Conservation (phyloP, 2,329 filamentous ascomycete genomes). For the Paecilomyces dactylethromorphus region DNA sequence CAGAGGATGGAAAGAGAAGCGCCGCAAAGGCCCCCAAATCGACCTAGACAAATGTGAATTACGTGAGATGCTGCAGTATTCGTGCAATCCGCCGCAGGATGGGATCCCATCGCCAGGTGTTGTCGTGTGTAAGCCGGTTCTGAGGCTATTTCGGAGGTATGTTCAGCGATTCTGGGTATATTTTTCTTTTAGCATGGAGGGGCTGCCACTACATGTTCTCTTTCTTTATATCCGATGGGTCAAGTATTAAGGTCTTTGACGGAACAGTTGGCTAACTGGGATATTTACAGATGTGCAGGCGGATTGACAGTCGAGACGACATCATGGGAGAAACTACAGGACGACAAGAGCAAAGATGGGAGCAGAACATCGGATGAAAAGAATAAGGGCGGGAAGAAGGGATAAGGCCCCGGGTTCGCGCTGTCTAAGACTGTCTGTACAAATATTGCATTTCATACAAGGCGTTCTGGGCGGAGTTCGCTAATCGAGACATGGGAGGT, state of each 20-base stretch:
- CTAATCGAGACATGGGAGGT: neutral
- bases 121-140: slow-evolving; percentile 50
- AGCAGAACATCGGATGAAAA: slow-evolving; percentile 19
- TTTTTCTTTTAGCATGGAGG: neutral
- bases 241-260: neutral
- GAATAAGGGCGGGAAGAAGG: slow-evolving; percentile 7
- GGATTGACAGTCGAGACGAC: slow-evolving; percentile 58
- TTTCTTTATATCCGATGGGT: no score
- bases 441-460: neutral
- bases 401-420: neutral
- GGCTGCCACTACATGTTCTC: no score
- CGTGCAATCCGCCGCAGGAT: slow-evolving; percentile 48
- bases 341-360: slow-evolving; percentile 19
- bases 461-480: neutral
- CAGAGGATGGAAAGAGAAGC: slow-evolving; percentile 42
- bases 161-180: slow-evolving; percentile 15
- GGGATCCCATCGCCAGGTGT: slow-evolving; percentile 35
- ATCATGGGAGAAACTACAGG: slow-evolving; percentile 46
- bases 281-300: slow-evolving; percentile 36
- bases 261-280: slow-evolving; percentile 7
- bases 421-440: neutral
- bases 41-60: slow-evolving; percentile 50
- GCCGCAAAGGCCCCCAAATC: slow-evolving; percentile 45
- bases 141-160: slow-evolving; percentile 54
- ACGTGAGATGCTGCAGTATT: slow-evolving; percentile 57